These are phyloP conservation scores for Dalechampia spathulata DNA, from an alignment of 441 rosid genomes.

Conservation along the genomic window DNA sequence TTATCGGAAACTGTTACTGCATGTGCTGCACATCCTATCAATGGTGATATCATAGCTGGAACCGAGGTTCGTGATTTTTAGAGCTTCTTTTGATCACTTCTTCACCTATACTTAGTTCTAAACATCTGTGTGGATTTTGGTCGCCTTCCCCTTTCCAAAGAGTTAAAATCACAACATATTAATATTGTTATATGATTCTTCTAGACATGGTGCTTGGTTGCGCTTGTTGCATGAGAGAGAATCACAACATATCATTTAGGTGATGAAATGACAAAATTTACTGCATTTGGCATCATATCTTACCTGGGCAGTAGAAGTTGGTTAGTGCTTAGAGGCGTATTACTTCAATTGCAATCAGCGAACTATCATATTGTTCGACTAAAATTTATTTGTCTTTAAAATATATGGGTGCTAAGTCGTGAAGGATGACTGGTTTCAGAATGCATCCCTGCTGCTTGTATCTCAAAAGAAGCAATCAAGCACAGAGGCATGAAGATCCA, in stretches of 20 bases:
- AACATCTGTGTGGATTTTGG: too few relatives aligned
- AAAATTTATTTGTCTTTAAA: too few relatives aligned
- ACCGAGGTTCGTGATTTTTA: constrained; percentile 55
- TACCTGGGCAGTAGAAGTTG: too few relatives aligned
- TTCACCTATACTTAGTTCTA: background rate
- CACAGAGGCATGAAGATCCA: background rate
- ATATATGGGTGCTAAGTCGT: constrained; percentile 1
- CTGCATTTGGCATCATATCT: too few relatives aligned
- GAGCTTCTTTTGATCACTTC: background rate
- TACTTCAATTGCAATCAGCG: too few relatives aligned
- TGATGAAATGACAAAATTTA: too few relatives aligned
- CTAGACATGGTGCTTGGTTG: too few relatives aligned
- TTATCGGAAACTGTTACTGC: constrained; percentile 61
- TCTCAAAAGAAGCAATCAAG: constrained; percentile 39
- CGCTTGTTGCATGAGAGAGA: too few relatives aligned
- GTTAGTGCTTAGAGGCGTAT: too few relatives aligned
- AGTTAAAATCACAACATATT: background rate
- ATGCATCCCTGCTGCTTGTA: constrained; percentile 52
- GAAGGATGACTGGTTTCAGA: constrained; percentile 41
- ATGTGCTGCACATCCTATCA: constrained; percentile 70
- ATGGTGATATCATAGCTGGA: constrained; percentile 70
- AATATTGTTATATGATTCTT: background rate
- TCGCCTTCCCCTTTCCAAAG: background rate
- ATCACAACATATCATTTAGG: too few relatives aligned
- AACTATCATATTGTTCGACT: too few relatives aligned